Conservation (phyloP, 1,139 yeast genomes). For the Scheffersomyces lignicola region DNA sequence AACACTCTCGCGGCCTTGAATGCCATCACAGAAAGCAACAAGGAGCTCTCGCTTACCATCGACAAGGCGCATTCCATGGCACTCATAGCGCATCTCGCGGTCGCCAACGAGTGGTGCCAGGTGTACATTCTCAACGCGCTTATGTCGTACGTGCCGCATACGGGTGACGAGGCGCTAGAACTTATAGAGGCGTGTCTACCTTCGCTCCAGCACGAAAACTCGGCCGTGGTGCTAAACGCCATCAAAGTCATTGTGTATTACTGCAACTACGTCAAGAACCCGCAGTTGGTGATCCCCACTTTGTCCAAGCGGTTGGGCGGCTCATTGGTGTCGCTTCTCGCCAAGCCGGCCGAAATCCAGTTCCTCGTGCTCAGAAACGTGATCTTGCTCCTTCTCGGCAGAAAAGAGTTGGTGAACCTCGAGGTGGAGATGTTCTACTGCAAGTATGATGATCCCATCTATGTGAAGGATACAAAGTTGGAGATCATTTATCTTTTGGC, state of each 20-base stretch:
- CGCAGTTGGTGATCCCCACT: conserved; percentile 47
- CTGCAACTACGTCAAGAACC: conserved; percentile 60
- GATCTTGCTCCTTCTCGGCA: conserved; percentile 68
- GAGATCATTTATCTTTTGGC: conserved; percentile 85
- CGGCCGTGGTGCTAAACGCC: conserved; percentile 79
- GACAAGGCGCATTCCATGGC: conserved; percentile 57
- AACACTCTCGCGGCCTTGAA: conserved; percentile 71
- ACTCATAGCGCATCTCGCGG: conserved; percentile 49
- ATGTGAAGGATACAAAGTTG: conserved; percentile 85
- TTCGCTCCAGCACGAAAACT: conserved; percentile 75
- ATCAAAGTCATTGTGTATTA: conserved; percentile 71
- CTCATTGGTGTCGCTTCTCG: conserved; percentile 67
- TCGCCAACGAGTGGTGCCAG: conserved; percentile 82
- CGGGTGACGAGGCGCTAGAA: conserved; percentile 60
- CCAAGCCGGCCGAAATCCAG: conserved; percentile 83
- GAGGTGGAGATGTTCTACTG: conserved; percentile 82
- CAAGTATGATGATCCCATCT: conserved; percentile 81
- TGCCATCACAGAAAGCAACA: conserved; percentile 61
- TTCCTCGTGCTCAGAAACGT: conserved; percentile 81
- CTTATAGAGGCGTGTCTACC: conserved; percentile 73
- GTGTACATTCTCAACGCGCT: conserved; percentile 68
- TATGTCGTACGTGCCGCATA: conserved; percentile 70
- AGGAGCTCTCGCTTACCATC: conserved; percentile 51
- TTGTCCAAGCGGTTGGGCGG: conserved; percentile 66
- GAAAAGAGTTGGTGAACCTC: conserved; percentile 59